Base-by-base conservation (phyloP, 2,329 filamentous ascomycete genomes). In the Neobulgaria alba region DNA sequence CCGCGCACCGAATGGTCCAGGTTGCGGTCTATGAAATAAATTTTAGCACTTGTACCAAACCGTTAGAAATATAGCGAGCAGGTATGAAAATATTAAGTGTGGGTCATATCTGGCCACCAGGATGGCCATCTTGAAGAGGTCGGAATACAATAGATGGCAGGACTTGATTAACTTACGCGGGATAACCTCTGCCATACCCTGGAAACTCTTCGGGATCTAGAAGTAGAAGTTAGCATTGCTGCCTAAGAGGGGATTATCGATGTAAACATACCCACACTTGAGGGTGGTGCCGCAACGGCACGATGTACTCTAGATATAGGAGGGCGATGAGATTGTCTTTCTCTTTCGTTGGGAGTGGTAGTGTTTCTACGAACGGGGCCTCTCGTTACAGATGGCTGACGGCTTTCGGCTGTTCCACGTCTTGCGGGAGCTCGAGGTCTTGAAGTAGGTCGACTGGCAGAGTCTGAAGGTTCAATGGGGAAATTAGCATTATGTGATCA, bases 151-250 rank as follows among this genome's bases (percentile, higher is more conserved):
- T n/a, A n/a, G n/a, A n/a, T n/a, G n/a, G n/a, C n/a, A n/a, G n/a
- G n/a, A n/a, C n/a, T 7, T 26, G 23, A 7, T 12, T 7, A 26
- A 37, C 35, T 37, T 37, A 37, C 33, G 20, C 15, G 14, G 52
- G 55, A 42, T 57, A 60, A 46, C 52, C 51, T 53, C 46, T 61
- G 62, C 65, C 70, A 67, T 62, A 66, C 52, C 55, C 61, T 47
- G 65, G 62, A 57, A 72, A 80, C 14, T 84, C 77, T 17, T 85
- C 77, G 26, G 73, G 73, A 59, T 83, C 23, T 26, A 12, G 7
- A 26, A 7, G 23, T 7, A 26, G 12, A 12, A 12, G 23, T 26
- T 7, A 26, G 23, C 23, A 26, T 12, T 7, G 23, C 12, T 7
- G 12, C 7, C 7, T 7, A 7, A 7, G 12, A 12, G 23, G 23